Percentiles rank a stretch among this genome's conserved stretches.
These are phyloP conservation scores for Cadophora malorum DNA, from an alignment of 2,329 filamentous ascomycete species.

Conservation along the genomic window DNA sequence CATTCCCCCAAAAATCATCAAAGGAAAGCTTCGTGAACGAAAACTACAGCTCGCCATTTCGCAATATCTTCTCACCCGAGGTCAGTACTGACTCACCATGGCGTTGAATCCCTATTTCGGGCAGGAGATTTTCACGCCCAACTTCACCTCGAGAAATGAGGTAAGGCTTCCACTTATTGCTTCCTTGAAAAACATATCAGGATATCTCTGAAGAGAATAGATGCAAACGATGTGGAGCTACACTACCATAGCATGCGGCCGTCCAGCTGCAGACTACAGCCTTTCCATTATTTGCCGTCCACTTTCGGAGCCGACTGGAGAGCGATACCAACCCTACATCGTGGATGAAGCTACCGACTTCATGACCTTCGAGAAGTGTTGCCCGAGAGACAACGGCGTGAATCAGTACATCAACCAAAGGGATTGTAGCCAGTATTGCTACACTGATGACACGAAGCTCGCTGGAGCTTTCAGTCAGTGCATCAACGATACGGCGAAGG, in stretches of 20 bases:
- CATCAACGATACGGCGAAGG: background rate
- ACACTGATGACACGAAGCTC: background rate
- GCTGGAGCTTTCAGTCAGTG: background rate
- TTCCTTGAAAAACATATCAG: background rate
- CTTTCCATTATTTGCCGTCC: background rate
- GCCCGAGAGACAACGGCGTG: background rate
- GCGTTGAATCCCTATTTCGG: background rate
- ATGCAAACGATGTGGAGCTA: background rate
- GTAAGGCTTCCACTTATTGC: background rate
- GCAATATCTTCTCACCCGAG: background rate
- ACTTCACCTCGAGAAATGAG: background rate
- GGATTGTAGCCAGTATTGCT: background rate
- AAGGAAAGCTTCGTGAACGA: no score
- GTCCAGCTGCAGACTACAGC: background rate
- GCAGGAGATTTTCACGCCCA: background rate
- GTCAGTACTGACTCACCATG: background rate
- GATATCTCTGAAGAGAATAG: background rate
- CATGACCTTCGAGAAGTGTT: background rate
- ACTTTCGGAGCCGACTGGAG: background rate
- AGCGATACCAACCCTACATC: background rate
- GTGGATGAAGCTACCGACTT: background rate
- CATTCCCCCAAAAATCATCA: no score
- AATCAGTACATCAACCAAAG: background rate
- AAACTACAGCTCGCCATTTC: no score
- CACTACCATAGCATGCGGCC: background rate